Conservation (phyloP, 78 protist species). For the Guillardia theta region DNA sequence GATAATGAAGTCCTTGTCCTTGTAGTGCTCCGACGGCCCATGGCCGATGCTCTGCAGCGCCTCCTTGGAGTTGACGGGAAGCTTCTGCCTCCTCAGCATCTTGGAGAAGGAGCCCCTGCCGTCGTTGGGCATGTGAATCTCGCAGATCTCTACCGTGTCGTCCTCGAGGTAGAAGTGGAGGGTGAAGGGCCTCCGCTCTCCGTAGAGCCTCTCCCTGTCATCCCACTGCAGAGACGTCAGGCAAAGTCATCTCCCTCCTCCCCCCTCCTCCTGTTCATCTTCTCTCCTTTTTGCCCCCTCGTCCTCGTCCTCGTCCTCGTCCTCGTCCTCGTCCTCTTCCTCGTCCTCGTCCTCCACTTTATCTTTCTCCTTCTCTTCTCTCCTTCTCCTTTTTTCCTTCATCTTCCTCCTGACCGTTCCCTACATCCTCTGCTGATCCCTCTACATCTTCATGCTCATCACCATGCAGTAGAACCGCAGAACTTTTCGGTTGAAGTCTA, state of each 20-base stretch:
- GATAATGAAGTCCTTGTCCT: background rate
- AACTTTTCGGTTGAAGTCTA: constrained; percentile 27
- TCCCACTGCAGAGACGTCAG: constrained; percentile 58
- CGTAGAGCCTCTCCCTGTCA: background rate
- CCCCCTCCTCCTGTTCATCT: too few species aligned
- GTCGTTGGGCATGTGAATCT: constrained; percentile 46
- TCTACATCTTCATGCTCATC: too few species aligned
- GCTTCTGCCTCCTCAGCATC: background rate
- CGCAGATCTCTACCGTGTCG: constrained; percentile 47
- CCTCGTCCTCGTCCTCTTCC: too few species aligned
- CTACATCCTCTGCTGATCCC: too few species aligned
- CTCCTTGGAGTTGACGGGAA: background rate
- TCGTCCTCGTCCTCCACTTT: too few species aligned
- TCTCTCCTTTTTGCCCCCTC: too few species aligned
- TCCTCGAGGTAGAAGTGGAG: constrained; percentile 54
- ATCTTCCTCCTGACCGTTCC: too few species aligned
- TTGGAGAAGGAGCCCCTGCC: constrained; percentile 67
- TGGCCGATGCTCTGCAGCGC: background rate
- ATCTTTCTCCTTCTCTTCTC: too few species aligned
- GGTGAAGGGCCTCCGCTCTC: constrained; percentile 42
- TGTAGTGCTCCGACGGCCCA: background rate
- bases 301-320: too few species aligned
- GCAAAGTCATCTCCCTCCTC: too few species aligned
- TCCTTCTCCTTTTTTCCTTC: too few species aligned
- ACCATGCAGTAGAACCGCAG: constrained; percentile 50